Base-by-base conservation (phyloP, 176 grass and related monocot genomes). In the Guadua angustifolia region DNA sequence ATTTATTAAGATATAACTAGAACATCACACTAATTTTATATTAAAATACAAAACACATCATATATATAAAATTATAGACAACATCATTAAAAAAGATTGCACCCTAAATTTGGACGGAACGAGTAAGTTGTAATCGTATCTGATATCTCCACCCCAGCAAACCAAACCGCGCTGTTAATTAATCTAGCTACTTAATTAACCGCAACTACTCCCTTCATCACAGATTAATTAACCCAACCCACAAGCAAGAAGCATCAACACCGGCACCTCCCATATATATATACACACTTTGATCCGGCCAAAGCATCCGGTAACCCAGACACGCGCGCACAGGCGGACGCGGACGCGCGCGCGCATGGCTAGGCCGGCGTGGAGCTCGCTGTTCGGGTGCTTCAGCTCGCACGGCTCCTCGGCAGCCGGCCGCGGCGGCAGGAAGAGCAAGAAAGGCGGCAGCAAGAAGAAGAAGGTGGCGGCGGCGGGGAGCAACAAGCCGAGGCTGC, bases 311-410 rank as follows among this genome's bases (percentile, higher is more conserved):
- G 60, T 68, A 60, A 49, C 60, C 15, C 49, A 85, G 0, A 11
- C 1, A 13, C 5, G 47, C 22, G 18, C 75, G 22, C 50, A 44
- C 29, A 51, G 11, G 11, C 3, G 17, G 40, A 64, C 8, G 25
- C 40, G 58, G 22, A 47, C 69, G 61, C 53, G 35, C 22, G 22
- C 46, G 32, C 5, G 39, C 69, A 95, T 92, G 90, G 83, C 86
- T 64, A 91, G 83, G 83, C 21, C 69, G 73, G 57, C 63, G 51
- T 91, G 88, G 86, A 62, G 38, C 82, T 91, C 92, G 60, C 86
- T 91, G 35, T 90, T 92, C 53, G 89, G 89, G 3, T 97, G 94
- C 91, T 97, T 94, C 57, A 81, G 78, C 68, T 77, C 88, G 69
- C 71, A 76, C 38, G 25, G 9, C 12, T 45, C 9, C 62, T 64